These are phyloP conservation scores for Hymenoscyphus albidus DNA, from an alignment of 2,329 filamentous ascomycete species.

Conservation along the genomic window DNA sequence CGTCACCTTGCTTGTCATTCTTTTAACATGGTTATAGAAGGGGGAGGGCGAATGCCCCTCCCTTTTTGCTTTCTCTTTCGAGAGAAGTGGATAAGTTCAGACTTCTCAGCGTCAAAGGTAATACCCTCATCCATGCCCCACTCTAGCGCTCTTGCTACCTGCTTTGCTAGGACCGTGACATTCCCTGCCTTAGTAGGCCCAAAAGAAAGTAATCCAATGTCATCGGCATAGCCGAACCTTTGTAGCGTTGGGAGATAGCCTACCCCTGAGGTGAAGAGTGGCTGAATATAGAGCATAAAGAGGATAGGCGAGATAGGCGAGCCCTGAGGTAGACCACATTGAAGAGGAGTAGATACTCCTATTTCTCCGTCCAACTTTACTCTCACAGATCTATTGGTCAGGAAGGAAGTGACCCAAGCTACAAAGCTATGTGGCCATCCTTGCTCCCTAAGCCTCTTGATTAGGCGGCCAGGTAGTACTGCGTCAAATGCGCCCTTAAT, in stretches of 20 bases:
- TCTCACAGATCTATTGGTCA: neutral
- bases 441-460: too few species aligned
- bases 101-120: too few species aligned
- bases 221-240: neutral
- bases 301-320: neutral
- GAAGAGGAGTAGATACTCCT: neutral
- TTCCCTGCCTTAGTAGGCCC: neutral
- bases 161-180: neutral
- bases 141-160: neutral
- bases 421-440: too few species aligned
- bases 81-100: too few species aligned
- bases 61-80: too few species aligned
- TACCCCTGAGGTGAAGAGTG: neutral
- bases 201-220: too few species aligned
- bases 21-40: too few species aligned
- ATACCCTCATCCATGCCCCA: neutral
- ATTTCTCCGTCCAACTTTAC: neutral
- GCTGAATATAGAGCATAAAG: neutral
- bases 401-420: too few species aligned
- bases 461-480: too few species aligned
- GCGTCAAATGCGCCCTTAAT: too few species aligned
- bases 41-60: too few species aligned
- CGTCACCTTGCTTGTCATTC: too few species aligned
- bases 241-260: neutral
- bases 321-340: neutral